phyloP scores from a whole-genome alignment of 768 basidiomycete genomes.

The Phaffia tasmanica region DNA sequence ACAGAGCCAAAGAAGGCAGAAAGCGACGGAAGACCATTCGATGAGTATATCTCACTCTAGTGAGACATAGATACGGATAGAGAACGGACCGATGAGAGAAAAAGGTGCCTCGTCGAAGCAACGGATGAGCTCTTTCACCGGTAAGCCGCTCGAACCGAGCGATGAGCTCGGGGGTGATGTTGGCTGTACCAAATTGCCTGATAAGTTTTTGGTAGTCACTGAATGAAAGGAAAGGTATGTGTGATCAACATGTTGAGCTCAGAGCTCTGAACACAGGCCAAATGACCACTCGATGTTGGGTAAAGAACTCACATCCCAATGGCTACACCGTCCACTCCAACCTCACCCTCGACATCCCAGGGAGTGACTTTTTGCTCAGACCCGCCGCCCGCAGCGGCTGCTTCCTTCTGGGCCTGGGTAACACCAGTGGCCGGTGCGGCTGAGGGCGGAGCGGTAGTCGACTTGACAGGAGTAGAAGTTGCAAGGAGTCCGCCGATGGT shows the following conservation, averaged over 20 bases:
- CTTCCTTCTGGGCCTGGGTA: not conserved
- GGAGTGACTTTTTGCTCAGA: constrained; percentile 78
- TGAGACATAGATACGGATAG: not conserved
- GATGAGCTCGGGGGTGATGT: constrained; percentile 62
- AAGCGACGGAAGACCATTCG: not conserved
- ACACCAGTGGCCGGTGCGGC: constrained; percentile 16
- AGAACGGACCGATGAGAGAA: constrained; percentile 82
- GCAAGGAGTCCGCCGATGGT: constrained; percentile 17
- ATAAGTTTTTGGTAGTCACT: constrained; percentile 97
- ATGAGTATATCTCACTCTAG: constrained; percentile 7
- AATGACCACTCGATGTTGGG: not conserved
- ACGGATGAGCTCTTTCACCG: constrained; percentile 72
- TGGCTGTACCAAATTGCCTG: constrained; percentile 81
- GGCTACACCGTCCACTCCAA: constrained; percentile 66
- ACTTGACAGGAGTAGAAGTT: constrained; percentile 17
- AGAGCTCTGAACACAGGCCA: not conserved
- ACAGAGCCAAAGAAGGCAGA: not conserved
- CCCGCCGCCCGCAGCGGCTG: constrained; percentile 1
- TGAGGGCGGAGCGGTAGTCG: constrained; percentile 14
- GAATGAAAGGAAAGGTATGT: constrained; percentile 28
- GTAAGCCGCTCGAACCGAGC: constrained; percentile 85
- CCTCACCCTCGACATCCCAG: constrained; percentile 91
- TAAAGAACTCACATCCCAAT: constrained; percentile 44
- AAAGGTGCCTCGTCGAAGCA: constrained; percentile 85
- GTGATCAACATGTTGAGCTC: too few species aligned